These are phyloP conservation scores for Sarocladium oryzae DNA, from an alignment of 2,329 filamentous ascomycete species.

Conservation along the genomic window DNA sequence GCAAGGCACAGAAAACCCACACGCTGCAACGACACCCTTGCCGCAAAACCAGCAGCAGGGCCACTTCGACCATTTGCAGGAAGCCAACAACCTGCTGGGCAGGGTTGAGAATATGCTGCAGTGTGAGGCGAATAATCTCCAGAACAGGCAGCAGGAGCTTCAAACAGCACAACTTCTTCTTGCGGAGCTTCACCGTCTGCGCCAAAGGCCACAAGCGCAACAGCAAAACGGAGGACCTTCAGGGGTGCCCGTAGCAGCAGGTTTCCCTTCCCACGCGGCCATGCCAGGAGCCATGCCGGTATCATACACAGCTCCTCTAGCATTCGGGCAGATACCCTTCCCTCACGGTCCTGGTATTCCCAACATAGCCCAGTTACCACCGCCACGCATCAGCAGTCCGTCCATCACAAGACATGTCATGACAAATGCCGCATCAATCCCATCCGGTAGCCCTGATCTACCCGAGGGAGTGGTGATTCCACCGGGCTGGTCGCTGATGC, in stretches of 20 bases:
- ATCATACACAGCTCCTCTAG: background rate
- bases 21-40: slow-evolving; percentile 5
- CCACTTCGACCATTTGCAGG: slow-evolving; percentile 26
- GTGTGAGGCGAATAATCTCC: slow-evolving; percentile 58
- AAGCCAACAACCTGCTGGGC: slow-evolving; percentile 54
- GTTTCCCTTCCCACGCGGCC: background rate
- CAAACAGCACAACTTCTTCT: slow-evolving; percentile 62
- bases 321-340: background rate
- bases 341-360: slow-evolving; percentile 1
- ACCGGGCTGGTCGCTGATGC: slow-evolving; percentile 58
- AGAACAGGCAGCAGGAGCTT: slow-evolving; percentile 60
- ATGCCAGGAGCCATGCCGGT: background rate
- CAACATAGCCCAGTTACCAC: slow-evolving; percentile 15
- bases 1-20: slow-evolving; percentile 6
- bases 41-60: slow-evolving; percentile 8
- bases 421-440: slow-evolving; percentile 43
- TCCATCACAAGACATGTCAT: slow-evolving; percentile 42
- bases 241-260: background rate
- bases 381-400: slow-evolving; percentile 33
- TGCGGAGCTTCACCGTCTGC: slow-evolving; percentile 59
- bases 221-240: slow-evolving; percentile 17
- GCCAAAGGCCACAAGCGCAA: slow-evolving; percentile 39
- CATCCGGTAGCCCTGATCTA: slow-evolving; percentile 53
- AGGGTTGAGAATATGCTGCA: slow-evolving; percentile 64
- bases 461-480: slow-evolving; percentile 60